Evolutionary conservation across 768 basidiomycete species (phyloP).

Genomic region (Suillus occidentalis): DNA sequence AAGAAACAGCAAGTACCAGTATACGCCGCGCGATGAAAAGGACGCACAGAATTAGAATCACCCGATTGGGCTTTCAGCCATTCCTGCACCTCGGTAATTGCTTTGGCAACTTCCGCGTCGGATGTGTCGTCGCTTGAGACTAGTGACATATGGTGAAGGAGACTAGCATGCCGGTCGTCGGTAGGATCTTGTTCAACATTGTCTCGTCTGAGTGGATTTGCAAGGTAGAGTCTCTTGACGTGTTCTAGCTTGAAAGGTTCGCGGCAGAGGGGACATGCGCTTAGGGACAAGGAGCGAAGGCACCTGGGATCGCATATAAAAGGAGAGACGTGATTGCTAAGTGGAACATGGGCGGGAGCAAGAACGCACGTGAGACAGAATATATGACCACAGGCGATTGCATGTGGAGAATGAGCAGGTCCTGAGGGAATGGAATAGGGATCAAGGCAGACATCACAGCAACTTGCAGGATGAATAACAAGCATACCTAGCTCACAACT

Average conservation of each 20-base stretch:
- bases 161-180: slow-evolving; percentile 37
- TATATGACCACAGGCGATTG: slow-evolving; percentile 75
- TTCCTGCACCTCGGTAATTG: slow-evolving; percentile 47
- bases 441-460: slow-evolving; percentile 77
- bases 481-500: slow-evolving; percentile 43
- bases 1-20: slow-evolving; percentile 14
- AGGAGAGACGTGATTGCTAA: background rate
- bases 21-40: slow-evolving; percentile 4
- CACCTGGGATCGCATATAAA: slow-evolving; percentile 42
- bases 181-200: slow-evolving; percentile 40
- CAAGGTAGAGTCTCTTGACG: slow-evolving; percentile 67
- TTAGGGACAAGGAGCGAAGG: slow-evolving; percentile 48
- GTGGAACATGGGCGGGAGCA: slow-evolving; percentile 9
- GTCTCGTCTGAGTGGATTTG: slow-evolving; percentile 37
- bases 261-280: slow-evolving; percentile 66
- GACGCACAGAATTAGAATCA: slow-evolving; percentile 37
- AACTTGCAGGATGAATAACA: slow-evolving; percentile 66
- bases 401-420: slow-evolving; percentile 55
- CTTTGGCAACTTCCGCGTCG: slow-evolving; percentile 34
- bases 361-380: slow-evolving; percentile 65
- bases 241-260: slow-evolving; percentile 55
- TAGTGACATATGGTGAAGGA: slow-evolving; percentile 34
- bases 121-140: slow-evolving; percentile 33
- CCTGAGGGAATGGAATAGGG: slow-evolving; percentile 52
- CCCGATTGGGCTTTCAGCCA: slow-evolving; percentile 47